A percentile compares a stretch with the other conserved stretches of the same genome.
These are phyloP conservation scores for Datura wrightii DNA, from an alignment of 257 asterid species.

Conservation along the genomic window DNA sequence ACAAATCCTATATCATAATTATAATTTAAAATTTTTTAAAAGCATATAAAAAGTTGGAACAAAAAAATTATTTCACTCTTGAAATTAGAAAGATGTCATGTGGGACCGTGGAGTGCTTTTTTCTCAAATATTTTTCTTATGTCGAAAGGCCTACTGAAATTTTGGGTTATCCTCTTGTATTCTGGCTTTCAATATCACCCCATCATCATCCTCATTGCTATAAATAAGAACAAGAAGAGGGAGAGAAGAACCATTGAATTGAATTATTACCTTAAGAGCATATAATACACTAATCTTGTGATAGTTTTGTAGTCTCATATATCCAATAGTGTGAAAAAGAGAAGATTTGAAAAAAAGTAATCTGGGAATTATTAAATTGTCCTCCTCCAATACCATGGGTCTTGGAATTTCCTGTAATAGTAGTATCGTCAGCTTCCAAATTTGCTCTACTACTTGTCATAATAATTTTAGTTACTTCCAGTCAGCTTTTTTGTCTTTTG, in stretches of 20 bases:
- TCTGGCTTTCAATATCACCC: not conserved
- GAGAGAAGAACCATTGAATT: not conserved
- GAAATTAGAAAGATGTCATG: no score
- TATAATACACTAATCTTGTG: constrained; percentile 33
- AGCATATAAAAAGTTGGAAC: no score
- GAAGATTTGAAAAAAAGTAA: not conserved
- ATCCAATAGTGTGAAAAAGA: constrained; percentile 2
- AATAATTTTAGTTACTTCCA: constrained; percentile 35
- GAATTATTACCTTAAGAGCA: not conserved
- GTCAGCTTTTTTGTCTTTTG: constrained; percentile 45
- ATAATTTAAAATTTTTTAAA: no score
- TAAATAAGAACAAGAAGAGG: not conserved
- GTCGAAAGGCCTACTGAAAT: not conserved
- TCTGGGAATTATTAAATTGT: no score
- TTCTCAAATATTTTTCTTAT: no score
- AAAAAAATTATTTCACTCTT: no score
- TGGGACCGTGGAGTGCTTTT: no score
- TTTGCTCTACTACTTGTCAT: constrained; percentile 13
- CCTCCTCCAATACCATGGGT: constrained; percentile 44
- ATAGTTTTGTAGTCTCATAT: not conserved
- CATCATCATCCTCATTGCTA: not conserved
- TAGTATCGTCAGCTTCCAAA: constrained; percentile 56
- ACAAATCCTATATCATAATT: no score
- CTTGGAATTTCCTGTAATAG: constrained; percentile 39
- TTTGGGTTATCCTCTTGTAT: not conserved